Evolutionary conservation across 2,329 filamentous ascomycete species (phyloP).

Genomic region (Trichoderma brevicompactum): DNA sequence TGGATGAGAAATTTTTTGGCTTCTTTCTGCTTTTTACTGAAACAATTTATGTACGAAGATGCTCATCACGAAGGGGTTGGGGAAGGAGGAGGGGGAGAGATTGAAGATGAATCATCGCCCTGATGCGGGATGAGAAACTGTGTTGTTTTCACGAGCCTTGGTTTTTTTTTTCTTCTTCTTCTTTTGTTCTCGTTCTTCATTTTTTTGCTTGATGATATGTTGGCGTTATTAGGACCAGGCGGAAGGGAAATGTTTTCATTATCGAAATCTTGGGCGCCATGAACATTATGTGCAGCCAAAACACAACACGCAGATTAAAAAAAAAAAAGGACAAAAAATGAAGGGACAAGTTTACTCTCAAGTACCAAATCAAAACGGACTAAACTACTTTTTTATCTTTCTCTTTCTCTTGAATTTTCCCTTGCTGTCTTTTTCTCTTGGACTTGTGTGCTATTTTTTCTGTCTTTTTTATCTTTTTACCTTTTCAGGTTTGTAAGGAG

Average conservation of each 20-base stretch:
- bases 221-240: conserved; percentile 26
- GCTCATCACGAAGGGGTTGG: background rate
- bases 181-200: background rate
- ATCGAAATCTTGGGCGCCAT: conserved; percentile 15
- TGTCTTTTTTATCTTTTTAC: too few relatives aligned
- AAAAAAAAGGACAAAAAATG: background rate
- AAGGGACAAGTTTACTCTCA: background rate
- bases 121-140: conserved; percentile 11
- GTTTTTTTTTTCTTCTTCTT: background rate
- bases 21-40: background rate
- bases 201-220: conserved; percentile 12
- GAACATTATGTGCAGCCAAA: background rate
- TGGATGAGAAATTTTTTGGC: background rate
- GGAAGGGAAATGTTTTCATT: conserved; percentile 21
- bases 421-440: background rate
- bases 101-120: background rate
- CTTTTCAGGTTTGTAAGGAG: background rate
- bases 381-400: too few relatives aligned
- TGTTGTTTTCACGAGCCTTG: conserved; percentile 17
- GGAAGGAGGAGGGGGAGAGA: background rate
- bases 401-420: too few relatives aligned
- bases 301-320: background rate
- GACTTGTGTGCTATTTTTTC: too few relatives aligned
- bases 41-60: conserved; percentile 1
- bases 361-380: too few relatives aligned